These are phyloP conservation scores for Strigomonas galati DNA, from an alignment of 208 protist species.

Conservation along the genomic window DNA sequence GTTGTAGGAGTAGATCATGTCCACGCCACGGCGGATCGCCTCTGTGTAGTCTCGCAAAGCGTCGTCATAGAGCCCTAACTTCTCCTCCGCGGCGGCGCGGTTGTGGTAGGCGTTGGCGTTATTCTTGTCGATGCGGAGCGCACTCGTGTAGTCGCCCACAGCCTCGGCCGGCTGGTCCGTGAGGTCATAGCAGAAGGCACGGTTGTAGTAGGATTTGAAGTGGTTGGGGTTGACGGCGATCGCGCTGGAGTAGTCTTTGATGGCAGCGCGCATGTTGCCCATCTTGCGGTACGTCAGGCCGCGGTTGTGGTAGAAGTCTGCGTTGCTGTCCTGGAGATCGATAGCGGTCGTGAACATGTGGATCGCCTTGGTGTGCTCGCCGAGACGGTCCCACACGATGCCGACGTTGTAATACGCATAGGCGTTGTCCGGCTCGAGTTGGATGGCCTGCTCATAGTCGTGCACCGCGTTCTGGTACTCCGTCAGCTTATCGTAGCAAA, in stretches of 20 bases:
- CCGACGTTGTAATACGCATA: slow-evolving; percentile 91
- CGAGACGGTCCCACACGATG: slow-evolving; percentile 75
- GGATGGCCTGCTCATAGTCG: slow-evolving; percentile 73
- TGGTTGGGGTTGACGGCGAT: slow-evolving; percentile 68
- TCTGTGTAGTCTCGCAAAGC: slow-evolving; percentile 78
- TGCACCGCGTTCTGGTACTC: slow-evolving; percentile 56
- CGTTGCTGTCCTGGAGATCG: slow-evolving; percentile 48
- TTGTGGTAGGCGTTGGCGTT: slow-evolving; percentile 88
- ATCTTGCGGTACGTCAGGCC: slow-evolving; percentile 70
- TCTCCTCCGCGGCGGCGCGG: slow-evolving; percentile 68
- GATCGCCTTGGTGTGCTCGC: slow-evolving; percentile 50
- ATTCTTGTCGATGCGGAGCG: slow-evolving; percentile 60
- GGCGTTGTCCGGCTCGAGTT: slow-evolving; percentile 68
- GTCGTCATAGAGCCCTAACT: slow-evolving; percentile 50
- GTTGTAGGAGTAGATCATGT: slow-evolving; percentile 72
- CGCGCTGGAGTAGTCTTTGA: slow-evolving; percentile 75
- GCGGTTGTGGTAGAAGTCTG: slow-evolving; percentile 85
- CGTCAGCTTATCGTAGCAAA: slow-evolving; percentile 68
- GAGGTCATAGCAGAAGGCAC: slow-evolving; percentile 87
- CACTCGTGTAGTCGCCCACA: slow-evolving; percentile 67
- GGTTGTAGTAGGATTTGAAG: slow-evolving; percentile 93
- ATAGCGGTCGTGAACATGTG: slow-evolving; percentile 69
- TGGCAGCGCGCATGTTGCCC: slow-evolving; percentile 54
- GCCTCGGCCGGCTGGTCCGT: slow-evolving; percentile 56
- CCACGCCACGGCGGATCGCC: slow-evolving; percentile 49